Percentiles rank a stretch among this genome's conserved stretches.
Conservation (phyloP, 306 rosid genomes). For the Luffa acutangula region DNA sequence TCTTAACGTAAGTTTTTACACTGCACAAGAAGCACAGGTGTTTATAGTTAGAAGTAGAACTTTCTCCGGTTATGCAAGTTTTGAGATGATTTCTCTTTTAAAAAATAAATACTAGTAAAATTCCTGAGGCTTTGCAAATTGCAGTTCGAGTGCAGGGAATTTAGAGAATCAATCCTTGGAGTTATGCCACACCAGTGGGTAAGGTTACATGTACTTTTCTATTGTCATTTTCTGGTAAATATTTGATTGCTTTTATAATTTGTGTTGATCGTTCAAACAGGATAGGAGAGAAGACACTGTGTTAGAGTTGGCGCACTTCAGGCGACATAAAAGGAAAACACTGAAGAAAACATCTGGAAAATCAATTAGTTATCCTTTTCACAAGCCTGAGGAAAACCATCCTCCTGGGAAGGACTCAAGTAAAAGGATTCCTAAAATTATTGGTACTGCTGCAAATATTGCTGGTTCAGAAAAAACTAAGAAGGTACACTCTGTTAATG, state of each 20-base stretch:
- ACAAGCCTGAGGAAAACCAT: slow-evolving; percentile 94
- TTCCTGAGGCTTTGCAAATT: slow-evolving; percentile 29
- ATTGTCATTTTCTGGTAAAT: not conserved
- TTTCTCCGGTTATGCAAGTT: not conserved
- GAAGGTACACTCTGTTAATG: slow-evolving; percentile 37
- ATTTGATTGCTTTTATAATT: slow-evolving; percentile 2
- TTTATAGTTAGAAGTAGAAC: not conserved
- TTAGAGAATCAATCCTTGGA: slow-evolving; percentile 95
- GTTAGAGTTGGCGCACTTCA: slow-evolving; percentile 70
- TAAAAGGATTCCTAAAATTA: slow-evolving; percentile 80
- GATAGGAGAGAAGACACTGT: slow-evolving; percentile 95
- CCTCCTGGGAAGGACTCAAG: slow-evolving; percentile 93
- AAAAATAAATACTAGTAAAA: not conserved
- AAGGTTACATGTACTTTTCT: slow-evolving; percentile 1
- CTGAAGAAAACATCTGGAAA: slow-evolving; percentile 73
- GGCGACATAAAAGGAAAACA: slow-evolving; percentile 78
- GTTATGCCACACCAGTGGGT: slow-evolving; percentile 99
- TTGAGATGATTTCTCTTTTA: not conserved
- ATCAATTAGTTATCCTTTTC: slow-evolving; percentile 43
- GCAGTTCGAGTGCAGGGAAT: slow-evolving; percentile 95
- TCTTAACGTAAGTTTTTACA: not conserved
- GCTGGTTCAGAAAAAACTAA: slow-evolving; percentile 79
- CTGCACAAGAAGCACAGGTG: not conserved
- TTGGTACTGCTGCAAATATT: slow-evolving; percentile 80
- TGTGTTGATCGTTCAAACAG: slow-evolving; percentile 34